A percentile compares a stretch with the other conserved stretches of the same genome.
Conservation (phyloP, 805 yeast species). For the Ascoidea tarda region DNA sequence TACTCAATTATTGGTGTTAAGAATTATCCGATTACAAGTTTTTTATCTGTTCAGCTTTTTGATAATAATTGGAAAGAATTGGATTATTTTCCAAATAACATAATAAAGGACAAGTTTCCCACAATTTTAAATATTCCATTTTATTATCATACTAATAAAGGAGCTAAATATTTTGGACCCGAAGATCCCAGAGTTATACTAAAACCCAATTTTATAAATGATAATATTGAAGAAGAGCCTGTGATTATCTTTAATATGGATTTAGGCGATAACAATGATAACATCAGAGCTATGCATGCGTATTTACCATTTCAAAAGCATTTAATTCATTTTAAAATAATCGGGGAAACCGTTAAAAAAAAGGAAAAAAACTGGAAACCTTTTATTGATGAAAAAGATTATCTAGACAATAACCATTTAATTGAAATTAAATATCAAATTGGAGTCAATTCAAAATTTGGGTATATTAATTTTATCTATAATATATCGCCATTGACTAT, state of each 20-base stretch:
- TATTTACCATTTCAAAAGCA: conserved; percentile 2
- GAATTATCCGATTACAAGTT: conserved; percentile 17
- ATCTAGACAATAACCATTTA: conserved; percentile 1
- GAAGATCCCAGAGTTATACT: conserved; percentile 27
- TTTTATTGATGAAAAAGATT: conserved; percentile 11
- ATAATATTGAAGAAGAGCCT: conserved; percentile 18
- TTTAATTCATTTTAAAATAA: conserved; percentile 1
- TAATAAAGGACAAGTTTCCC: conserved; percentile 18
- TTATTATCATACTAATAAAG: conserved; percentile 11
- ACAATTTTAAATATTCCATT: conserved; percentile 19
- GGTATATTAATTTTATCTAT: conserved; percentile 2
- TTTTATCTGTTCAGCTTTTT: conserved; percentile 15
- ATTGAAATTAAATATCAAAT: no score
- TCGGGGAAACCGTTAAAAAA: neutral
- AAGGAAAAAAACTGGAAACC: conserved; percentile 2
- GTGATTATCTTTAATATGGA: conserved; percentile 20
- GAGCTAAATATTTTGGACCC: conserved; percentile 20
- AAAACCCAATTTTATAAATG: conserved; percentile 12
- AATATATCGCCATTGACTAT: conserved; percentile 2
- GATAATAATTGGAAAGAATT: conserved; percentile 17
- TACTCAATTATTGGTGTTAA: conserved; percentile 16
- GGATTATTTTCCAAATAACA: conserved; percentile 13
- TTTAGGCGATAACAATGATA: conserved; percentile 4
- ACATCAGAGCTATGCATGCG: conserved; percentile 3
- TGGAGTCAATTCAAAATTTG: neutral